phyloP scores from a whole-genome alignment of 1,139 yeast species.

The Meyerozyma guilliermondii region DNA sequence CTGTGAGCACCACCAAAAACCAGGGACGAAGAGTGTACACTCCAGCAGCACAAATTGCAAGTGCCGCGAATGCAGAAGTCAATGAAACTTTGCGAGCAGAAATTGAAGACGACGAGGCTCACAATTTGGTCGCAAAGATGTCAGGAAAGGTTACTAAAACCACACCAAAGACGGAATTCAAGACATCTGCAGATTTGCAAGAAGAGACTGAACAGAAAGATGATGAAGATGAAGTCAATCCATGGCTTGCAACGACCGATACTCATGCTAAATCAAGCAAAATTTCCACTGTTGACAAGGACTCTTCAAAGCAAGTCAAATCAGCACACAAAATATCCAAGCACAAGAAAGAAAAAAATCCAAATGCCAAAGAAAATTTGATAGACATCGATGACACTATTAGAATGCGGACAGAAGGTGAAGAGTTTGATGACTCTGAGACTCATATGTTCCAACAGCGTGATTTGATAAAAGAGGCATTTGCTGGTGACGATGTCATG shows the following conservation, averaged over 20 bases:
- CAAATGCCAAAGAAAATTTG: conserved; percentile 27
- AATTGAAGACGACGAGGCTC: conserved; percentile 50
- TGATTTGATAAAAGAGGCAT: conserved; percentile 82
- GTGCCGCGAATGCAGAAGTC: conserved; percentile 37
- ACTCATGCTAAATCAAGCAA: conserved; percentile 45
- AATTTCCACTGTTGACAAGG: conserved; percentile 50
- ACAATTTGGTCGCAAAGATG: conserved; percentile 39
- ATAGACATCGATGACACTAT: conserved; percentile 49
- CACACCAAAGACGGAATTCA: conserved; percentile 12
- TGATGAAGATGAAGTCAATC: conserved; percentile 46
- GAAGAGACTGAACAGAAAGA: conserved; percentile 3
- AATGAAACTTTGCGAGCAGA: conserved; percentile 44
- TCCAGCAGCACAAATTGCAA: conserved; percentile 54
- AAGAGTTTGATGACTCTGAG: conserved; percentile 27
- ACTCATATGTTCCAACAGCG: conserved; percentile 62
- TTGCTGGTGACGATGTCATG: conserved; percentile 94
- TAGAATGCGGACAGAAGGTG: conserved; percentile 30
- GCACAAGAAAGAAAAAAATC: conserved; percentile 38
- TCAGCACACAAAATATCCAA: conserved; percentile 48
- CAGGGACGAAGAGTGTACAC: conserved; percentile 81
- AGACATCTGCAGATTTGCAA: not conserved
- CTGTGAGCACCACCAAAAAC: conserved; percentile 52
- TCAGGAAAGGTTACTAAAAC: conserved; percentile 13
- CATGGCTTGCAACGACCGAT: conserved; percentile 58
- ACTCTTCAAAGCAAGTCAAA: conserved; percentile 52